Percentiles rank a stretch among this genome's conserved stretches.
phyloP scores from a whole-genome alignment of 441 rosid species.

The Mallotus japonicus region DNA sequence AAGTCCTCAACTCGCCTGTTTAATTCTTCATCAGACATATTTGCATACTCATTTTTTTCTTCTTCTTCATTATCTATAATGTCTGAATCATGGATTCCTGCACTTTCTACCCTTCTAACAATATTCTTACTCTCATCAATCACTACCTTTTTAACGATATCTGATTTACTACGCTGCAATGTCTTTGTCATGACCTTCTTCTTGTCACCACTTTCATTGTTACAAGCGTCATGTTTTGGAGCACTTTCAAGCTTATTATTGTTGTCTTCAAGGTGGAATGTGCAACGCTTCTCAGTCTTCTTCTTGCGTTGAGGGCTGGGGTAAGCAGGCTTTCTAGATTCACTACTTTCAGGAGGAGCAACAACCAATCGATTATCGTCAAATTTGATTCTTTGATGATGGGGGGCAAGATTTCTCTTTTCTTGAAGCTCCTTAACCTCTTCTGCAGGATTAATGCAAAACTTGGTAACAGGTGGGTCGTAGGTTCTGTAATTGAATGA shows the following conservation, averaged over 20 bases:
- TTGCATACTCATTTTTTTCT: conserved; percentile 50
- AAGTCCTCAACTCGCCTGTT: conserved; percentile 78
- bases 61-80: conserved; percentile 13
- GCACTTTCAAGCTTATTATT: neutral
- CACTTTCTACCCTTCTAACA: conserved; percentile 22
- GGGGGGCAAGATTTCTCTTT: neutral
- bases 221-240: neutral
- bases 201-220: conserved; percentile 9
- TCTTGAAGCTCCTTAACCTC: conserved; percentile 4
- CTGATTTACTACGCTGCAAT: conserved; percentile 30
- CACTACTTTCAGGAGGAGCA: neutral
- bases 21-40: conserved; percentile 65
- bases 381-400: neutral
- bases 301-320: neutral
- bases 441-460: conserved; percentile 19
- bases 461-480: conserved; percentile 11
- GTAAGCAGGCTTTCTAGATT: conserved; percentile 10
- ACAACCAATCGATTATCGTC: conserved; percentile 10
- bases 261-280: neutral
- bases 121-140: conserved; percentile 31
- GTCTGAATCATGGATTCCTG: conserved; percentile 1
- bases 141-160: conserved; percentile 31
- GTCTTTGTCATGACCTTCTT: conserved; percentile 10
- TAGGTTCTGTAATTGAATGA: conserved; percentile 4
- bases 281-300: neutral